Evolutionary conservation across 805 yeast genomes (phyloP).

Genomic region (Saccharomyces kudriavzevii): DNA sequence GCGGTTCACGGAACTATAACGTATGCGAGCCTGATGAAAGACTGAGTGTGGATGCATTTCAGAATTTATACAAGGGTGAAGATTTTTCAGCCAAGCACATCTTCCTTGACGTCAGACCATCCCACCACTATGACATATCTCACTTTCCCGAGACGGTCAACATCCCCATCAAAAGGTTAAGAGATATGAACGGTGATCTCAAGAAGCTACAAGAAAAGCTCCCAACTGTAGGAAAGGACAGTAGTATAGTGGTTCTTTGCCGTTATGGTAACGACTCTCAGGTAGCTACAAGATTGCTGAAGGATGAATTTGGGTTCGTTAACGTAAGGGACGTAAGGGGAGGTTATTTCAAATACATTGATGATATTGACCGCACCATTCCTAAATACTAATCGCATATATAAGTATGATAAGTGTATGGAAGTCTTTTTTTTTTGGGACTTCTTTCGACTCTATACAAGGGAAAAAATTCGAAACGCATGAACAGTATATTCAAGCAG

Average conservation of each 20-base stretch:
- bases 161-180: constrained; percentile 49
- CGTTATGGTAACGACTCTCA: constrained; percentile 90
- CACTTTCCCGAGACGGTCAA: constrained; percentile 51
- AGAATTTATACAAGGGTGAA: constrained; percentile 23
- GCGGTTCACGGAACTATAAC: constrained; percentile 51
- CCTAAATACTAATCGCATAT: constrained; percentile 47
- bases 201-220: constrained; percentile 16
- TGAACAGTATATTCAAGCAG: neutral
- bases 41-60: constrained; percentile 34
- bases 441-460: neutral
- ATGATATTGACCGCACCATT: constrained; percentile 46
- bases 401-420: neutral
- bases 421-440: neutral
- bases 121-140: constrained; percentile 65
- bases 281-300: constrained; percentile 52
- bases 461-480: neutral
- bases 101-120: constrained; percentile 73
- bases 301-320: constrained; percentile 40
- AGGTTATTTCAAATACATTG: constrained; percentile 67
- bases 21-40: constrained; percentile 41
- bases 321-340: constrained; percentile 65
- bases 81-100: constrained; percentile 16
- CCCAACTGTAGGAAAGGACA: constrained; percentile 17
- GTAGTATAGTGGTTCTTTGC: constrained; percentile 57
- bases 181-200: constrained; percentile 27